Evolutionary conservation across 1,139 yeast genomes (phyloP).

Genomic region (Suhomyces ambrosiae): DNA sequence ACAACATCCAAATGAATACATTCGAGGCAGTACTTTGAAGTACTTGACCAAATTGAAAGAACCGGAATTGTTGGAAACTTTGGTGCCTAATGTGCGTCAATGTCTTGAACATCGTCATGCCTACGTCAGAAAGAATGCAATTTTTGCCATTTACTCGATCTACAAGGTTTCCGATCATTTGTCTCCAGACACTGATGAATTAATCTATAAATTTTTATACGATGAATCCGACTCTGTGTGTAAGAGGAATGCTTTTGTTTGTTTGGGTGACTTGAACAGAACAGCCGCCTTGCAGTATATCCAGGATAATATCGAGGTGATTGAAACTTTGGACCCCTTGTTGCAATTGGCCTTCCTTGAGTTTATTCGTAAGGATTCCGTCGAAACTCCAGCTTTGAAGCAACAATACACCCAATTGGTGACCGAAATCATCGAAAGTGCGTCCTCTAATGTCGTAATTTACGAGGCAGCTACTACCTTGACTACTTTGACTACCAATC

Average conservation of each 20-base stretch:
- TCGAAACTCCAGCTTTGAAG: conserved; percentile 62
- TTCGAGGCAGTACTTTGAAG: conserved; percentile 92
- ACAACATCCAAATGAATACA: conserved; percentile 96
- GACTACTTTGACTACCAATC: conserved; percentile 68
- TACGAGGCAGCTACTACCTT: conserved; percentile 92
- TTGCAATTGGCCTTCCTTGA: conserved; percentile 90
- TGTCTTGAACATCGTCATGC: conserved; percentile 97
- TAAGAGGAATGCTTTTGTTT: conserved; percentile 92
- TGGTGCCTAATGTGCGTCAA: conserved; percentile 88
- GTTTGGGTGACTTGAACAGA: conserved; percentile 80
- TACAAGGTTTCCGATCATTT: conserved; percentile 81
- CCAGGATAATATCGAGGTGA: conserved; percentile 64
- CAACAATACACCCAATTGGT: conserved; percentile 73
- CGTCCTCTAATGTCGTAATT: conserved; percentile 68
- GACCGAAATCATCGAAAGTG: conserved; percentile 69
- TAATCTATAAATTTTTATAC: conserved; percentile 69
- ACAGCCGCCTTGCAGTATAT: conserved; percentile 82
- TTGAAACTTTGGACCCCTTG: conserved; percentile 77
- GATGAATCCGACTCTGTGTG: conserved; percentile 93
- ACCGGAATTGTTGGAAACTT: conserved; percentile 90
- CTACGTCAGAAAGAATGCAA: conserved; percentile 96
- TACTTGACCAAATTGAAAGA: conserved; percentile 89
- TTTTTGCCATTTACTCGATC: conserved; percentile 84
- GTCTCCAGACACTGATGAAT: conserved; percentile 92
- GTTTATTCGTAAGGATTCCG: conserved; percentile 83